Conservation (phyloP, 495 filamentous ascomycete genomes). For the Antarctomyces pellizariae region DNA sequence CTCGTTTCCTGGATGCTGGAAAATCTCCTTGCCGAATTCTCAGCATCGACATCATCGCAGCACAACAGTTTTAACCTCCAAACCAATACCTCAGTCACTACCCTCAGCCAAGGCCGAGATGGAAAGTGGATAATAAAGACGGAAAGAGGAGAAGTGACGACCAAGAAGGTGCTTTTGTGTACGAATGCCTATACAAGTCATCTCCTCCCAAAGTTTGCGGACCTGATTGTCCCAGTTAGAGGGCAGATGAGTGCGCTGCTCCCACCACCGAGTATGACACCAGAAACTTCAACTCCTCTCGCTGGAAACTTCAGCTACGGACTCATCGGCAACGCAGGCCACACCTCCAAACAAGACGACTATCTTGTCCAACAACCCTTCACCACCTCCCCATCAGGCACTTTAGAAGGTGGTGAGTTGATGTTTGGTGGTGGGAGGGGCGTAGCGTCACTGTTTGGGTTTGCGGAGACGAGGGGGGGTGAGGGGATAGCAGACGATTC, state of each 20-base stretch:
- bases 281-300: slow-evolving; percentile 4
- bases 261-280: slow-evolving; percentile 20
- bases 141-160: slow-evolving; percentile 30
- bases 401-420: slow-evolving; percentile 23
- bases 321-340: slow-evolving; percentile 24
- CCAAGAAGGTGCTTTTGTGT: slow-evolving; percentile 42
- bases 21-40: slow-evolving; percentile 20
- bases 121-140: slow-evolving; percentile 34
- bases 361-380: slow-evolving; percentile 51
- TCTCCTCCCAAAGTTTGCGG: slow-evolving; percentile 41
- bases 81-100: slow-evolving; percentile 42
- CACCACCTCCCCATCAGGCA: background rate
- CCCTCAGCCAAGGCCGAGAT: slow-evolving; percentile 14
- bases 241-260: slow-evolving; percentile 49
- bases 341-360: slow-evolving; percentile 29
- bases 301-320: slow-evolving; percentile 24
- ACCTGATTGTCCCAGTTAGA: slow-evolving; percentile 52
- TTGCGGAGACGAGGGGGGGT: slow-evolving; percentile 19
- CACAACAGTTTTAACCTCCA: slow-evolving; percentile 37
- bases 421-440: slow-evolving; percentile 42
- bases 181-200: slow-evolving; percentile 61
- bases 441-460: too few relatives aligned
- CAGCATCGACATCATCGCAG: slow-evolving; percentile 1
- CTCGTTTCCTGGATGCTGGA: slow-evolving; percentile 43
- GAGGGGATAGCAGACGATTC: slow-evolving; percentile 33